phyloP scores from a whole-genome alignment of 805 yeast genomes.

The Suhomyces pyralidae region DNA sequence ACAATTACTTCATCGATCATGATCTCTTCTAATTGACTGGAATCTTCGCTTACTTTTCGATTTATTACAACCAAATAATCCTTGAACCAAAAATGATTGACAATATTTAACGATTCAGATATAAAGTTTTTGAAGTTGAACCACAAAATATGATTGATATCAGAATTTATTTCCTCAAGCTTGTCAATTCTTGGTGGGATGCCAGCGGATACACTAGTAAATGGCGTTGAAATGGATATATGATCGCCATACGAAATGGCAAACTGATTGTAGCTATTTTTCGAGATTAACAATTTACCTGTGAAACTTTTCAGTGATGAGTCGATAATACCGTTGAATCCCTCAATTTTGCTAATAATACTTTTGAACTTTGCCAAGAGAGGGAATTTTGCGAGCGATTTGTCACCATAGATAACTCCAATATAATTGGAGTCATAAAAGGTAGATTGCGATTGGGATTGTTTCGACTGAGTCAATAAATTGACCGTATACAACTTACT shows the following conservation, averaged over 20 bases:
- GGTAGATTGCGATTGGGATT: slow-evolving; percentile 12
- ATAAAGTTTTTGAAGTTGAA: slow-evolving; percentile 34
- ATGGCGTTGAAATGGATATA: slow-evolving; percentile 31
- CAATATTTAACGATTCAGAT: slow-evolving; percentile 31
- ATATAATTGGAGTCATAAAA: slow-evolving; percentile 27
- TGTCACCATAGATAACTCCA: slow-evolving; percentile 18
- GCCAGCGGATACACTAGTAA: not conserved
- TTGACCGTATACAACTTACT: slow-evolving; percentile 21
- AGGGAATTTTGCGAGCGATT: slow-evolving; percentile 25
- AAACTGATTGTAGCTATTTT: slow-evolving; percentile 23
- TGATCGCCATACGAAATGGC: slow-evolving; percentile 27
- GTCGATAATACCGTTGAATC: slow-evolving; percentile 16
- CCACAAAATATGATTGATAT: slow-evolving; percentile 38
- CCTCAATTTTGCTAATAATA: slow-evolving; percentile 20
- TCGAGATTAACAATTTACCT: slow-evolving; percentile 22
- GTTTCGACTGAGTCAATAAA: slow-evolving; percentile 11
- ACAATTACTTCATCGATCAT: slow-evolving; percentile 36
- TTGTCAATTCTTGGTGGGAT: not conserved
- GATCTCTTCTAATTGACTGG: slow-evolving; percentile 1
- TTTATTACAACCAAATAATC: slow-evolving; percentile 34
- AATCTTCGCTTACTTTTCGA: slow-evolving; percentile 18
- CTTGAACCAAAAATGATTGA: slow-evolving; percentile 34
- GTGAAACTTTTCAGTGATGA: slow-evolving; percentile 14
- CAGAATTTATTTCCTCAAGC: slow-evolving; percentile 13
- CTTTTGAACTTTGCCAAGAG: slow-evolving; percentile 28